phyloP scores from a whole-genome alignment of 768 basidiomycete species.

The Suillus discolor region DNA sequence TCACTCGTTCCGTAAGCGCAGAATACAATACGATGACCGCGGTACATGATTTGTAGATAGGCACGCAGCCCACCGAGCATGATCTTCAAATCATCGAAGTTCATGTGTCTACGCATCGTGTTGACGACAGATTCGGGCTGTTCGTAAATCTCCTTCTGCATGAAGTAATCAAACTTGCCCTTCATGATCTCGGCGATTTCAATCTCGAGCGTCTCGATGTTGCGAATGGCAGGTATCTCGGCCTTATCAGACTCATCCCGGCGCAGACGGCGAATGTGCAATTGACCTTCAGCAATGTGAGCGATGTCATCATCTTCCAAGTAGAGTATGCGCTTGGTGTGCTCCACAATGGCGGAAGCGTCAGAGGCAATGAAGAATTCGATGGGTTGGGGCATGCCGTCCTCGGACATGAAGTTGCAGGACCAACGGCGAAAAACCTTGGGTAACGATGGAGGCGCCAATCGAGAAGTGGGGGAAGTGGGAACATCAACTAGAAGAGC shows the following conservation, averaged over 20 bases:
- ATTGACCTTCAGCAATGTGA: constrained; percentile 94
- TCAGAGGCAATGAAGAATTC: constrained; percentile 99
- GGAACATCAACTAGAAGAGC: constrained; percentile 44
- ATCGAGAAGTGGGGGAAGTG: constrained; percentile 59
- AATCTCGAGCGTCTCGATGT: constrained; percentile 97
- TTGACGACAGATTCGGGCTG: constrained; percentile 99
- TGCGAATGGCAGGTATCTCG: constrained; percentile 70
- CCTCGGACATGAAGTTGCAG: constrained; percentile 97
- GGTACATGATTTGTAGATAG: no score
- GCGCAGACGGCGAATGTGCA: constrained; percentile 98
- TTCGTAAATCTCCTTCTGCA: constrained; percentile 99
- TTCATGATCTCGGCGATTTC: constrained; percentile 99
- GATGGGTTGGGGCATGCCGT: constrained; percentile 97
- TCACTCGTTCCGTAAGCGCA: no score
- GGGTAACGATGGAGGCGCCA: constrained; percentile 66
- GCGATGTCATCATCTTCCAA: constrained; percentile 99
- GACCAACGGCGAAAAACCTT: constrained; percentile 94
- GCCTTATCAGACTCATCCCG: constrained; percentile 73
- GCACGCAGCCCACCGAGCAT: no score
- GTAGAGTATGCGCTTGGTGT: constrained; percentile 98
- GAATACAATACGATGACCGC: no score
- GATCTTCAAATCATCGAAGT: no score
- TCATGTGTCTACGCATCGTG: constrained; percentile 99
- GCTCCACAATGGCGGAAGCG: constrained; percentile 94
- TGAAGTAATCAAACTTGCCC: constrained; percentile 99